phyloP scores from a whole-genome alignment of 768 basidiomycete species.

The Trametes punicea region DNA sequence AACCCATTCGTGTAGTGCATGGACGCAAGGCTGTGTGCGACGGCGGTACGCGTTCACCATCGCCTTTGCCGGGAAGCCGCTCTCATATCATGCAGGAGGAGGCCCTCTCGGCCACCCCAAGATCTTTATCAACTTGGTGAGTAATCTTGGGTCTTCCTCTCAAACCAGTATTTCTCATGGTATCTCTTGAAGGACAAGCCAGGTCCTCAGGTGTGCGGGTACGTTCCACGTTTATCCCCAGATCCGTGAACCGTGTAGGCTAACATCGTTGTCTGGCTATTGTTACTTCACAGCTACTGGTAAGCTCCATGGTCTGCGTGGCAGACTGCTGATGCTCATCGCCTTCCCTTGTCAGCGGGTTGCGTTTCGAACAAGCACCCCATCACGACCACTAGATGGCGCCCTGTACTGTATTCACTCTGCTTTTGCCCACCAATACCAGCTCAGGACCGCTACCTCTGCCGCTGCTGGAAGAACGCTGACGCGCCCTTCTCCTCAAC shows the following conservation, averaged over 20 bases:
- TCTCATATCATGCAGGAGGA: conserved; percentile 53
- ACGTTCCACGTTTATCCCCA: no score
- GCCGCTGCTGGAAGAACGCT: not conserved
- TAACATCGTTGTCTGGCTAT: no score
- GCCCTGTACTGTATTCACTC: conserved; percentile 19
- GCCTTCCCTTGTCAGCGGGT: conserved; percentile 51
- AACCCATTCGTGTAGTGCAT: conserved; percentile 79
- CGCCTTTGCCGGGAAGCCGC: not conserved
- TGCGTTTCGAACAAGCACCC: conserved; percentile 84
- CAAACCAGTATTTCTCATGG: not conserved
- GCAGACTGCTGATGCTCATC: not conserved
- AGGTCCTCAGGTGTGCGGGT: conserved; percentile 88
- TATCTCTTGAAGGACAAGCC: conserved; percentile 67
- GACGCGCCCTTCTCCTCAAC: not conserved
- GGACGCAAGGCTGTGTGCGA: conserved; percentile 90
- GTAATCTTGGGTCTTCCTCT: conserved; percentile 28
- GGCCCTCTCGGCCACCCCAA: conserved; percentile 96
- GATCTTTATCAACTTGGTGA: conserved; percentile 91
- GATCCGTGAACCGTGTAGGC: no score
- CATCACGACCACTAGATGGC: conserved; percentile 48
- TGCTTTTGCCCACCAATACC: conserved; percentile 6
- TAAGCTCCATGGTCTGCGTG: conserved; percentile 20
- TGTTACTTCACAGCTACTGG: conserved; percentile 33
- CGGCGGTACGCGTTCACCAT: conserved; percentile 69
- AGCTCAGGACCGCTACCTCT: not conserved